Base-by-base conservation (phyloP, 176 grass and related monocot species). In the Pharus latifolius region DNA sequence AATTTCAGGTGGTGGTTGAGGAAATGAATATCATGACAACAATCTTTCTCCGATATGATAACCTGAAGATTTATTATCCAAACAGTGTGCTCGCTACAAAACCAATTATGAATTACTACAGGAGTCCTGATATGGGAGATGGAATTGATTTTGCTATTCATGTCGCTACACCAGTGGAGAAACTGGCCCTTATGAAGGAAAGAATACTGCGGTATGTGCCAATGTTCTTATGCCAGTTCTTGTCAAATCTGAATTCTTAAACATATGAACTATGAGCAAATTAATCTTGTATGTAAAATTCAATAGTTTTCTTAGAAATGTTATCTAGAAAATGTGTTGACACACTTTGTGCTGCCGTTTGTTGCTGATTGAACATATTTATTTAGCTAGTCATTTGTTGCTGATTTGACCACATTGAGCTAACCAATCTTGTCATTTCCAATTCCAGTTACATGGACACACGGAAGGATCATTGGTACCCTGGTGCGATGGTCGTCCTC, bases 51-150 rank as follows among this genome's bases (percentile, higher is more conserved):
- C 83, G 82, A 43, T 73, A 77, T 32, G 82, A 90, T 59, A 90
- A 90, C 49, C 43, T 84, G 40, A 90, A 90, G 78, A 74, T 90
- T n/a, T 85, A 78, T 48, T 90, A 90, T 64, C 87, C 87, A 74
- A 90, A 90, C 53, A 84, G 57, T 19, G 83, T 82, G 1, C 76
- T 90, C 26, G 87, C 87, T 26, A 90, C 87, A 3, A 90, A 86
- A 56, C 78, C 78, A n/a, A 86, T 86, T 40, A 78, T 80, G 43
- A 90, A 90, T 69, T 85, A 58, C 61, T 78, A 90, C 67, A 75
- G 87, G 63, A 90, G 87, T 72, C 87, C 87, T 25, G 82, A 90
- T n/a, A 90, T 90, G 87, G 87, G 87, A 57, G 87, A 90, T 18
- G 62, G 2, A 23, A 63, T 90, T 29, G 87, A 90, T 33, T 90